phyloP scores from a whole-genome alignment of 495 filamentous ascomycete genomes.

The Lepraria neglecta region DNA sequence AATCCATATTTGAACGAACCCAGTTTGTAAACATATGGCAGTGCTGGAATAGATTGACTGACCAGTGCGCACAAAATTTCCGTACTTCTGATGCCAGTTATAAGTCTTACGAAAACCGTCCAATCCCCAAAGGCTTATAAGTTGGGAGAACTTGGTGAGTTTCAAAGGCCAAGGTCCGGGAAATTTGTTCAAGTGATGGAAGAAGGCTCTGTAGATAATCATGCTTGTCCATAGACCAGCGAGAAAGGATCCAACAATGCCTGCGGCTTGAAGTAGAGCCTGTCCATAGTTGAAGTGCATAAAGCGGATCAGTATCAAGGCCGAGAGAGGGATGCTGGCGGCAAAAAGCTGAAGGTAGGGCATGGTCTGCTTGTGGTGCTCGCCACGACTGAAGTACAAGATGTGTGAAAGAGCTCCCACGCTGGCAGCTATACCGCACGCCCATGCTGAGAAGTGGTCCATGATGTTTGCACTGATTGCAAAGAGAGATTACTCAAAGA shows the following conservation, averaged over 20 bases:
- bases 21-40: neutral
- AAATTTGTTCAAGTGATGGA: constrained; percentile 35
- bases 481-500: neutral
- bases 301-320: constrained; percentile 15
- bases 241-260: constrained; percentile 27
- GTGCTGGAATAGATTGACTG: neutral
- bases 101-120: constrained; percentile 34
- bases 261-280: constrained; percentile 6
- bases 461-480: neutral
- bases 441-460: neutral
- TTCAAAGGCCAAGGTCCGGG: constrained; percentile 36
- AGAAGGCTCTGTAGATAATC: constrained; percentile 34
- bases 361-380: constrained; percentile 35
- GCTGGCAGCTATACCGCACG: constrained; percentile 1
- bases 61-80: constrained; percentile 36
- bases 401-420: constrained; percentile 26
- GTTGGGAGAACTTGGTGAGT: constrained; percentile 34
- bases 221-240: constrained; percentile 35
- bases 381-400: constrained; percentile 33
- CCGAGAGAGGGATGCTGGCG: constrained; percentile 9
- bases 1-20: too few relatives aligned
- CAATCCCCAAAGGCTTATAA: constrained; percentile 23
- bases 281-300: constrained; percentile 4
- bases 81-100: constrained; percentile 42
- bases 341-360: constrained; percentile 28